These are phyloP conservation scores for Botrytis aclada DNA, from an alignment of 2,329 filamentous ascomycete species.

Conservation along the genomic window DNA sequence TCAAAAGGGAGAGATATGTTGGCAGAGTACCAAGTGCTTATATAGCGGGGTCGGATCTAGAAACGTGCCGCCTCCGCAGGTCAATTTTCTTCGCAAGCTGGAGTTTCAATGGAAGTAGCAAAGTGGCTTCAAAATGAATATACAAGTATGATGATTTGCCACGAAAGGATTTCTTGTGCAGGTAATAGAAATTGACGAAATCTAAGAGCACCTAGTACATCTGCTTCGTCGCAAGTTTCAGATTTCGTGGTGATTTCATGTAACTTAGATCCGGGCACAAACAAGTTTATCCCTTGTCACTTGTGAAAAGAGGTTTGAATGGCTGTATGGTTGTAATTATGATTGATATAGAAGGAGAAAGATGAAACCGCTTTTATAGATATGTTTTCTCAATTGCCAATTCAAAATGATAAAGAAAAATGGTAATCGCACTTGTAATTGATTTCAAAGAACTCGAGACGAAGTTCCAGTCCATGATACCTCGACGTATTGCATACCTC, in stretches of 20 bases:
- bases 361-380: neutral
- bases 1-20: neutral
- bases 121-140: neutral
- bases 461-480: neutral
- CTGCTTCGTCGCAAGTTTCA: constrained; percentile 14
- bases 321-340: neutral
- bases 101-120: neutral
- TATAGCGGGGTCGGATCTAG: neutral
- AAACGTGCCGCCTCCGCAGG: constrained; percentile 5
- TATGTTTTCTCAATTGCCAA: neutral
- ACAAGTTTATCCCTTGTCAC: neutral
- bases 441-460: neutral
- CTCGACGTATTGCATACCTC: neutral
- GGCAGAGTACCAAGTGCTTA: neutral
- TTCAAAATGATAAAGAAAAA: neutral
- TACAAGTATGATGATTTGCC: neutral
- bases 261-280: neutral
- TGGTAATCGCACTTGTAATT: neutral
- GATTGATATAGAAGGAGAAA: neutral
- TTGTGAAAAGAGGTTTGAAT: neutral
- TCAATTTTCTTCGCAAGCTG: neutral
- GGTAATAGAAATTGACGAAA: neutral
- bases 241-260: neutral
- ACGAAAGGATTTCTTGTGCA: neutral
- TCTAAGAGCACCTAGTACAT: neutral